Evolutionary conservation across 306 rosid genomes (phyloP).

Genomic region (Erythrophleum fordii): DNA sequence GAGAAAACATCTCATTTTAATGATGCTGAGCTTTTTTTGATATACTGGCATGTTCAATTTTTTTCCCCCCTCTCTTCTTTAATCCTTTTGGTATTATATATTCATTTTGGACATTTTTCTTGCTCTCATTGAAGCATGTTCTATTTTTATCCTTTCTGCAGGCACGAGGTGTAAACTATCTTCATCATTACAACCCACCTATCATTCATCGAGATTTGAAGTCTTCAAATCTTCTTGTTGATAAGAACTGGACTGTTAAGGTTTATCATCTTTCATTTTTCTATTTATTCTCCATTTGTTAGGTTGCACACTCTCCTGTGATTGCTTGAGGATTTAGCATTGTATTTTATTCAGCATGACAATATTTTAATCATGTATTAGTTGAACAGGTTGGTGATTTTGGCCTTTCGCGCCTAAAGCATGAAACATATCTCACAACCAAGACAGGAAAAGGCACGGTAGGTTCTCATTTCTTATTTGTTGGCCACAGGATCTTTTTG

Average conservation of each 20-base stretch:
- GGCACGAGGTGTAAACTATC: conserved; percentile 97
- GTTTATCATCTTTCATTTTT: conserved; percentile 49
- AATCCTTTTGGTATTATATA: neutral
- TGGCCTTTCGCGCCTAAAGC: conserved; percentile 98
- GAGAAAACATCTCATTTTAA: conserved; percentile 14
- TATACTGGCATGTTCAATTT: conserved; percentile 1
- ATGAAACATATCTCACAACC: conserved; percentile 86
- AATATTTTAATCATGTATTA: conserved; percentile 28
- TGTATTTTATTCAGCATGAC: conserved; percentile 28
- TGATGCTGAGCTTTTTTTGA: neutral
- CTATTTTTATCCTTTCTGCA: conserved; percentile 46
- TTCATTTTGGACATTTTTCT: conserved; percentile 17
- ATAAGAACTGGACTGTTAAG: conserved; percentile 97
- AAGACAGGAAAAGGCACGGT: conserved; percentile 99
- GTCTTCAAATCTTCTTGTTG: conserved; percentile 94
- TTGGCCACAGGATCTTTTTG: neutral
- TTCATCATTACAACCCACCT: conserved; percentile 93
- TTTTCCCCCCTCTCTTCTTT: neutral
- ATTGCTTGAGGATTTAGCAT: conserved; percentile 3
- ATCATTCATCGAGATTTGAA: conserved; percentile 96
- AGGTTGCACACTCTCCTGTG: conserved; percentile 16
- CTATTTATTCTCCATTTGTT: conserved; percentile 26
- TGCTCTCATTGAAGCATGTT: conserved; percentile 22
- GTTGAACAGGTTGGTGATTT: conserved; percentile 89
- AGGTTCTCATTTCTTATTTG: conserved; percentile 10